Evolutionary conservation across 2,329 filamentous ascomycete species (phyloP).

Genomic region (Fusarium graminum): DNA sequence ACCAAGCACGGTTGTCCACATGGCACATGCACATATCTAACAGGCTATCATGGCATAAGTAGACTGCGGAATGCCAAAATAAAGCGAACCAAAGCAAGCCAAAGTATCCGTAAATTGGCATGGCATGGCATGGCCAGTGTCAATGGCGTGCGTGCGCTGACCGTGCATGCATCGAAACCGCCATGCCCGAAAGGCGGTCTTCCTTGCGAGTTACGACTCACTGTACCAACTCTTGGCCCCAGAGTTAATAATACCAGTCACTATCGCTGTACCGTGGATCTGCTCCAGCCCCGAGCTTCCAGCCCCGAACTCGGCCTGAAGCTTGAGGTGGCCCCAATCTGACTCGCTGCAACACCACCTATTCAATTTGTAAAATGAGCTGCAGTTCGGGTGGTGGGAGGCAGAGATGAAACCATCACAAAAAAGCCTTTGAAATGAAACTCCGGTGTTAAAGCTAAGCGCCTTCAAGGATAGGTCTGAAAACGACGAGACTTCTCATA

Average conservation of each 20-base stretch:
- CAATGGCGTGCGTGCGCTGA: conserved; percentile 25
- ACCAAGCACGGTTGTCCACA: conserved; percentile 31
- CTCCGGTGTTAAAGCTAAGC: conserved; percentile 39
- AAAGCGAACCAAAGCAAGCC: background rate
- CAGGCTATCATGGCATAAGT: background rate
- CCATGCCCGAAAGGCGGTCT: conserved; percentile 34
- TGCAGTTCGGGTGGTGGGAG: conserved; percentile 7
- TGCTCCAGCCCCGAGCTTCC: conserved; percentile 41
- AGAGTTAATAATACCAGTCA: conserved; percentile 28
- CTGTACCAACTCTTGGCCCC: conserved; percentile 18
- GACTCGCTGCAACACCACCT: conserved; percentile 42
- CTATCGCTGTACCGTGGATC: conserved; percentile 34
- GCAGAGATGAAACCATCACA: conserved; percentile 34
- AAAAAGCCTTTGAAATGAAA: conserved; percentile 31
- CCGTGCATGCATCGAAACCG: conserved; percentile 8
- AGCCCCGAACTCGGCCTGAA: conserved; percentile 46
- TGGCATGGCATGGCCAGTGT: background rate
- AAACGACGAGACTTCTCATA: conserved; percentile 8
- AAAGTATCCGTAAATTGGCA: background rate
- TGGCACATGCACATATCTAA: conserved; percentile 2
- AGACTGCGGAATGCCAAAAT: conserved; percentile 16
- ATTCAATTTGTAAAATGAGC: conserved; percentile 39
- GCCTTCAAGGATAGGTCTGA: conserved; percentile 35
- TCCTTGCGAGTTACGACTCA: conserved; percentile 13
- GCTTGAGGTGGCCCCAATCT: conserved; percentile 43